phyloP scores from a whole-genome alignment of 495 filamentous ascomycete species.

The Penicillium verhagenii region DNA sequence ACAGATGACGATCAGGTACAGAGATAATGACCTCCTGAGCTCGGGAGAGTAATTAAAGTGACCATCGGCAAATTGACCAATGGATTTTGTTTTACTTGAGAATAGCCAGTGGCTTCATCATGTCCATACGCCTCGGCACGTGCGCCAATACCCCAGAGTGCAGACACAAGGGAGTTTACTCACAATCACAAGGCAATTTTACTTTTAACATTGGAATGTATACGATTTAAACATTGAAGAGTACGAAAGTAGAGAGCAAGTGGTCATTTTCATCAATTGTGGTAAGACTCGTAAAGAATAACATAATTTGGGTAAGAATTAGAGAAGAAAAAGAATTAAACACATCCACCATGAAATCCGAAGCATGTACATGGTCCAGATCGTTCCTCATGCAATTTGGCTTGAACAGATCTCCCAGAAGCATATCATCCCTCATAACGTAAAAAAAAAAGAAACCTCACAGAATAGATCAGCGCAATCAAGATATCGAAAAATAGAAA shows the following conservation, averaged over 20 bases:
- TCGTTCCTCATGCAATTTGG: constrained; percentile 23
- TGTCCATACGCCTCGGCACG: not conserved
- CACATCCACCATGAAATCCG: constrained; percentile 5
- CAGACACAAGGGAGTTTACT: too few species aligned
- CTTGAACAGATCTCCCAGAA: constrained; percentile 19
- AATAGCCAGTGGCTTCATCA: too few species aligned
- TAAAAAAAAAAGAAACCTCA: not conserved
- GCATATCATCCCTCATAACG: not conserved
- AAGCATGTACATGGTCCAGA: constrained; percentile 12
- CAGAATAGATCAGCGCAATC: constrained; percentile 5
- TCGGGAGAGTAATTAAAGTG: not conserved
- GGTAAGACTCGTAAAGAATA: not conserved
- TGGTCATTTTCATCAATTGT: too few species aligned
- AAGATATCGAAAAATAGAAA: constrained; percentile 2
- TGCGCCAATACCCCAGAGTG: not conserved
- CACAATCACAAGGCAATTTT: too few species aligned
- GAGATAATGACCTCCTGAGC: too few species aligned
- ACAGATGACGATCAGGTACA: too few species aligned
- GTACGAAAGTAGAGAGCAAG: too few species aligned
- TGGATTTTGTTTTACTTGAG: too few species aligned
- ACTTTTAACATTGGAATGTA: too few species aligned
- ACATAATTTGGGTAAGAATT: not conserved
- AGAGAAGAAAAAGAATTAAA: constrained; percentile 9
- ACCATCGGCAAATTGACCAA: not conserved
- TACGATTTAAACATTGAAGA: too few species aligned